Evolutionary conservation across 176 grass and related monocot species (phyloP).

Genomic region (Aechmea fasciata): DNA sequence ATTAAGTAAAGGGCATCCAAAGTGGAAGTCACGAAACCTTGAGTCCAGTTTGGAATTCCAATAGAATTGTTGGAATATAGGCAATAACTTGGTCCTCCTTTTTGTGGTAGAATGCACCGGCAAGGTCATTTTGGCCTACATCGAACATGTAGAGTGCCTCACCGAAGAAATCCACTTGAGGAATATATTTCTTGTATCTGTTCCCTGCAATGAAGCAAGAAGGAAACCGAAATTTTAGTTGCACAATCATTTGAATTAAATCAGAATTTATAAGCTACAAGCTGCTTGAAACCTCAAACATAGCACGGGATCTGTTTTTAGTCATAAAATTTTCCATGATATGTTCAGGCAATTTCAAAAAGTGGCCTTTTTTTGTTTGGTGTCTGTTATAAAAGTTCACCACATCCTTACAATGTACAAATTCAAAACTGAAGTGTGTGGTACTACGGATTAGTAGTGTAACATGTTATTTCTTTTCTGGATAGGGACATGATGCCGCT

Average conservation of each 20-base stretch:
- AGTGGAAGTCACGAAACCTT: conserved; percentile 47
- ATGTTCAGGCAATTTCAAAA: too few relatives aligned
- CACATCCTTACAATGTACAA: too few relatives aligned
- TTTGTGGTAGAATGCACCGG: conserved; percentile 77
- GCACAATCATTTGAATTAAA: conserved; percentile 1
- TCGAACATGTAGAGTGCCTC: conserved; percentile 96
- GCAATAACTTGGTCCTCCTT: conserved; percentile 85
- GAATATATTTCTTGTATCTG: conserved; percentile 56
- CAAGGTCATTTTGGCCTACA: conserved; percentile 97
- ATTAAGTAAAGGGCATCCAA: background rate
- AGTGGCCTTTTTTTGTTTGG: too few relatives aligned
- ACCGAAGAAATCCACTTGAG: conserved; percentile 57
- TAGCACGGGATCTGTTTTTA: too few relatives aligned
- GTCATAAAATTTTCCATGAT: too few relatives aligned
- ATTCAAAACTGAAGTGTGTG: too few relatives aligned
- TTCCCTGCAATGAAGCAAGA: conserved; percentile 37
- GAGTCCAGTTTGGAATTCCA: conserved; percentile 83
- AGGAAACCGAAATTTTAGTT: conserved; percentile 6
- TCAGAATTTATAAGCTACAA: too few relatives aligned
- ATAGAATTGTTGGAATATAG: conserved; percentile 74
- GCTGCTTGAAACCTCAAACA: too few relatives aligned
- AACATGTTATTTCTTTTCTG: too few relatives aligned
- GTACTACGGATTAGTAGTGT: too few relatives aligned
- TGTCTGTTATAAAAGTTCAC: too few relatives aligned
- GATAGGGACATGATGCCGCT: too few relatives aligned